Conservation (phyloP, 495 filamentous ascomycete genomes). For the Penicillium herquei region DNA sequence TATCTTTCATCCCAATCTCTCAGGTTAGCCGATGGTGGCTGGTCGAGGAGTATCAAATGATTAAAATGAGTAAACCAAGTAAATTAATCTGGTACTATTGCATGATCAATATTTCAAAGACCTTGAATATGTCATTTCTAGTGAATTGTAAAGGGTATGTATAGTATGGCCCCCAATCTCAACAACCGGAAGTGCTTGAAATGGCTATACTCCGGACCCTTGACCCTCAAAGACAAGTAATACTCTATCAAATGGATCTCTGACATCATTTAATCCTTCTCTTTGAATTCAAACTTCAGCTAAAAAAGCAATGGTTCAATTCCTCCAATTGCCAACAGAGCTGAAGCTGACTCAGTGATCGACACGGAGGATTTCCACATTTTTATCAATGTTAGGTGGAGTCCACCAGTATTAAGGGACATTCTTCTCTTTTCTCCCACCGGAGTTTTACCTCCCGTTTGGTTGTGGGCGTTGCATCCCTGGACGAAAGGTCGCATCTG, state of each 20-base stretch:
- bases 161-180: background rate
- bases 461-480: no score
- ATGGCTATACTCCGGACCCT: slow-evolving; percentile 3
- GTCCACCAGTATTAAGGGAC: background rate
- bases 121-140: no score
- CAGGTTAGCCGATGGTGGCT: no score
- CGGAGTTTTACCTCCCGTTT: slow-evolving; percentile 6
- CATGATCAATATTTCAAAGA: no score
- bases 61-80: no score
- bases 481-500: background rate
- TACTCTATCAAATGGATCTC: background rate
- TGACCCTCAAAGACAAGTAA: background rate
- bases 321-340: background rate
- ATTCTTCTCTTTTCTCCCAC: background rate
- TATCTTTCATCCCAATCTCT: no score
- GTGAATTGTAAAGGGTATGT: no score
- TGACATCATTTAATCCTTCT: background rate
- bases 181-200: background rate
- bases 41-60: no score
- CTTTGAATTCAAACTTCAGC: background rate
- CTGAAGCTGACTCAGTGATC: background rate
- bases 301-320: background rate
- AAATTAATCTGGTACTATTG: no score
- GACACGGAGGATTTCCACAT: background rate
- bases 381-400: background rate